Evolutionary conservation across 2,329 filamentous ascomycete genomes (phyloP).

Genomic region (Venturia carpophila): DNA sequence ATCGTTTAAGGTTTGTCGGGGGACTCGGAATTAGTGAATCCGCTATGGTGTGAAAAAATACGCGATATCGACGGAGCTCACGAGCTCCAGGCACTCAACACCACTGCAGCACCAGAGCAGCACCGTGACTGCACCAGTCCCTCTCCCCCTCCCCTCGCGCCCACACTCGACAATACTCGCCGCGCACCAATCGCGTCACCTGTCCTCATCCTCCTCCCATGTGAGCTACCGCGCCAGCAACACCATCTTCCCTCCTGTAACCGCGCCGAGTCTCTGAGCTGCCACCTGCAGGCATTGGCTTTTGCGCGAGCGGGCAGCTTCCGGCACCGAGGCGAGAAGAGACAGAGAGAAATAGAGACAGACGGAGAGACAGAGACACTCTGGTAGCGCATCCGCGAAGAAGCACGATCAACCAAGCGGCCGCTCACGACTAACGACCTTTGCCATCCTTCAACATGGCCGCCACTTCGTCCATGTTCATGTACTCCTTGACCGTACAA

Average conservation of each 20-base stretch:
- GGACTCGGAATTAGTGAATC: too few relatives aligned
- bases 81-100: neutral
- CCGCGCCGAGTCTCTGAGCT: too few relatives aligned
- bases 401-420: neutral
- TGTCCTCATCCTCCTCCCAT: neutral
- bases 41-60: neutral
- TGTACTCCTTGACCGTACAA: constrained; percentile 95
- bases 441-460: constrained; percentile 59
- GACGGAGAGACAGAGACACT: too few relatives aligned
- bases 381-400: neutral
- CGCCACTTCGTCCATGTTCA: constrained; percentile 96
- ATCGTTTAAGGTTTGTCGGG: too few relatives aligned
- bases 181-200: too few relatives aligned
- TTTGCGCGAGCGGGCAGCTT: neutral
- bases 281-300: too few relatives aligned
- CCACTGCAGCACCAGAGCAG: neutral
- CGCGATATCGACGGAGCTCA: neutral
- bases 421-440: constrained; percentile 3
- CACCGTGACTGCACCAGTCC: neutral
- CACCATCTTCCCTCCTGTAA: neutral
- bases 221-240: neutral
- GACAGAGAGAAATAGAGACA: neutral
- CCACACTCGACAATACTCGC: neutral
- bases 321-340: neutral
- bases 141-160: neutral